Conservation (phyloP, 306 rosid genomes). For the Casuarina cunninghamiana region DNA sequence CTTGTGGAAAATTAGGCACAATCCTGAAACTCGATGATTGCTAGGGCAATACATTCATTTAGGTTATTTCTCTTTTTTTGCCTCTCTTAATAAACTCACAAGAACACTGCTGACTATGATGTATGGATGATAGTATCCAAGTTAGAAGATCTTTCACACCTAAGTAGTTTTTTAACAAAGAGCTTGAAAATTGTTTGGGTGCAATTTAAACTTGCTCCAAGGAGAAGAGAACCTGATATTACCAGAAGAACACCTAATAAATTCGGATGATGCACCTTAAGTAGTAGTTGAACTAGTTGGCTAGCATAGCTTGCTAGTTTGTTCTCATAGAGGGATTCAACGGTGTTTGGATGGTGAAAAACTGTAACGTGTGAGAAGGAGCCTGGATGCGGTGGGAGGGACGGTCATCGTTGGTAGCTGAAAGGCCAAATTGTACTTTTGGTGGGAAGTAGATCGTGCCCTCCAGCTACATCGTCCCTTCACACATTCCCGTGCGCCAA, state of each 20-base stretch:
- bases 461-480: too few relatives aligned
- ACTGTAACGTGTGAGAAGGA: too few relatives aligned
- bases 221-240: slow-evolving; percentile 98
- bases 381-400: too few relatives aligned
- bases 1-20: slow-evolving; percentile 96
- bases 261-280: slow-evolving; percentile 55
- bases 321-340: slow-evolving; percentile 31
- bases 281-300: slow-evolving; percentile 38
- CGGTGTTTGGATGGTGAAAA: slow-evolving; percentile 3
- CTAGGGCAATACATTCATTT: slow-evolving; percentile 92
- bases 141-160: too few relatives aligned
- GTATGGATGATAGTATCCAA: too few relatives aligned
- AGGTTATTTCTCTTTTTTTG: slow-evolving; percentile 38
- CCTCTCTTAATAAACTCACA: neutral
- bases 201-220: slow-evolving; percentile 98
- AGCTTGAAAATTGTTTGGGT: neutral
- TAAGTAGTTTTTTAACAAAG: too few relatives aligned
- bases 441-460: neutral
- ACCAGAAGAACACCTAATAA: slow-evolving; percentile 94
- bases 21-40: slow-evolving; percentile 93
- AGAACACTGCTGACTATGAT: neutral
- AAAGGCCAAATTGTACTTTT: too few relatives aligned
- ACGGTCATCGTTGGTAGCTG: too few relatives aligned
- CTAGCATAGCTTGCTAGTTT: slow-evolving; percentile 39
- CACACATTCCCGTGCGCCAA: too few relatives aligned